Percentiles rank a stretch among this genome's conserved stretches.
Conservation (phyloP, 139 green algal genomes). For the Coelastrella sp. region DNA sequence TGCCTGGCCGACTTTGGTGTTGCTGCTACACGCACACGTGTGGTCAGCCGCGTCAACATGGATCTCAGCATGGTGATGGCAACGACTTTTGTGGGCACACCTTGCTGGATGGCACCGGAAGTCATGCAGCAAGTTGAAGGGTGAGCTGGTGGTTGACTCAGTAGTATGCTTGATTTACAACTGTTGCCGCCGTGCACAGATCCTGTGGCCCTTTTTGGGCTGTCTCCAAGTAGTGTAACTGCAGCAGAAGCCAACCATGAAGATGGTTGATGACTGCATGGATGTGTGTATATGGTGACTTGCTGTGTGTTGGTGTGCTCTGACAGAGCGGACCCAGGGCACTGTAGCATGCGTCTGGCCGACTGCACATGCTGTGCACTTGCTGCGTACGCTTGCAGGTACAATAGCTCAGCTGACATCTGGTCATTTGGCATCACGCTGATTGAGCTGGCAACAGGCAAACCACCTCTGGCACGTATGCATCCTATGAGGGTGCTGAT, state of each 20-base stretch:
- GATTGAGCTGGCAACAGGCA: constrained; percentile 95
- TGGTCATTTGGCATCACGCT: constrained; percentile 99
- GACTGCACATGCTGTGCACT: too few relatives aligned
- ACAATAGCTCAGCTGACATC: constrained; percentile 95
- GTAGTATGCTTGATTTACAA: too few relatives aligned
- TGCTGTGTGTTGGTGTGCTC: too few relatives aligned
- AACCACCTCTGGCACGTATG: constrained; percentile 98
- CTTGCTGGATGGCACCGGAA: constrained; percentile 96
- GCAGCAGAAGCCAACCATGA: too few relatives aligned
- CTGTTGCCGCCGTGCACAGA: neutral
- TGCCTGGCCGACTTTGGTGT: constrained; percentile 99
- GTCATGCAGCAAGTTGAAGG: constrained; percentile 96
- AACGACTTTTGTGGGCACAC: constrained; percentile 82
- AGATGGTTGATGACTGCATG: too few relatives aligned
- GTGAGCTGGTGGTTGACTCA: constrained; percentile 37
- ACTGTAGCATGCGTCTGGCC: too few relatives aligned
- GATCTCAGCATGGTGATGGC: constrained; percentile 49
- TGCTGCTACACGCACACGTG: constrained; percentile 73
- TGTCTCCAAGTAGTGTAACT: constrained; percentile 94
- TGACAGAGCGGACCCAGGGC: too few relatives aligned
- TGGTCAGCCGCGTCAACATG: neutral
- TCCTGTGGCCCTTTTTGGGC: constrained; percentile 71
- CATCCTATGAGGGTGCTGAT: constrained; percentile 97
- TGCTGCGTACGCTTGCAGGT: constrained; percentile 64
- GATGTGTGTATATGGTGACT: too few relatives aligned